A percentile compares a stretch with the other conserved stretches of the same genome.
Conservation (phyloP, 352 stramenopile species). For the Phytopythium mirpurense region DNA sequence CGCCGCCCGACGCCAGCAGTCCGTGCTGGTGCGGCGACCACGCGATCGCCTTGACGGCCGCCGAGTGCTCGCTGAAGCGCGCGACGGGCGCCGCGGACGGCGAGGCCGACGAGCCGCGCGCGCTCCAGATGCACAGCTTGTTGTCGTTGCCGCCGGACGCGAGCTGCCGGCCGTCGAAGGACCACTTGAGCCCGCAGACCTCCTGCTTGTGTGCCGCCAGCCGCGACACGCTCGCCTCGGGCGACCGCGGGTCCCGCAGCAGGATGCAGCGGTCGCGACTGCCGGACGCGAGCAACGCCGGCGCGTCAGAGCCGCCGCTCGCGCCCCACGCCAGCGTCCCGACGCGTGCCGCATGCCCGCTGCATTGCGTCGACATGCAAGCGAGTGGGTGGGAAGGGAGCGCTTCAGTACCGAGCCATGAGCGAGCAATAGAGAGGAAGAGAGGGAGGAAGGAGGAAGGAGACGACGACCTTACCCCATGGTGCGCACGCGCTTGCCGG, state of each 20-base stretch:
- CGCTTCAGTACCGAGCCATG: too few species aligned
- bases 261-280: conserved; percentile 94
- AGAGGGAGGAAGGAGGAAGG: background rate
- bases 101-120: conserved; percentile 25
- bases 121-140: conserved; percentile 96
- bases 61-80: conserved; percentile 93
- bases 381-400: too few species aligned
- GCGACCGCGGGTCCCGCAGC: conserved; percentile 87
- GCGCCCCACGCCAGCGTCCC: conserved; percentile 92
- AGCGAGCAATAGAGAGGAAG: background rate
- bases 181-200: conserved; percentile 97
- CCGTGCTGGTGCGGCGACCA: conserved; percentile 97
- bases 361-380: conserved; percentile 14
- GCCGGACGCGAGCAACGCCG: conserved; percentile 85
- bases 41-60: conserved; percentile 97
- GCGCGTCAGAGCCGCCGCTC: background rate
- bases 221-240: conserved; percentile 46
- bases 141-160: conserved; percentile 97
- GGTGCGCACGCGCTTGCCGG: conserved; percentile 85
- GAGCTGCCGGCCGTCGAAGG: conserved; percentile 89
- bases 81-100: conserved; percentile 56
- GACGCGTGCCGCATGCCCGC: conserved; percentile 90
- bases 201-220: conserved; percentile 75
- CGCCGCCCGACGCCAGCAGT: conserved; percentile 93
- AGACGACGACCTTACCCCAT: conserved; percentile 56